Conservation (phyloP, 495 filamentous ascomycete species). For the Penicillium canariense region DNA sequence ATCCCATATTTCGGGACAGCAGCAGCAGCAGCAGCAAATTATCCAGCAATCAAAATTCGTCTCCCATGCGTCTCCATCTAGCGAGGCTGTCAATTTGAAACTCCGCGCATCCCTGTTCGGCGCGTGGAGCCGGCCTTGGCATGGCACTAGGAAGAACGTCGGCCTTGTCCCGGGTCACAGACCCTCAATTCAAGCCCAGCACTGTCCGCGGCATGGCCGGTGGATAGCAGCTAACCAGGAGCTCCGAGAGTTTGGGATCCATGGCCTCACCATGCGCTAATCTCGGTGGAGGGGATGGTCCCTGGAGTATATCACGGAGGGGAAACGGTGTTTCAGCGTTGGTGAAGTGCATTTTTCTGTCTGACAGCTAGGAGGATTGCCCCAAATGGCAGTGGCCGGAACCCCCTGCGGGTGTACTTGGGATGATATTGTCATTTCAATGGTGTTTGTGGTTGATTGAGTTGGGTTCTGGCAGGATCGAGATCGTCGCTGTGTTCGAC, state of each 20-base stretch:
- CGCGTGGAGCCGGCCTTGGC: slow-evolving; percentile 29
- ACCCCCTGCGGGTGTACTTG: background rate
- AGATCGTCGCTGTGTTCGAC: slow-evolving; percentile 5
- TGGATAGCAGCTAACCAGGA: background rate
- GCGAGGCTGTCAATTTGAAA: slow-evolving; percentile 24
- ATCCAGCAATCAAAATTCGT: slow-evolving; percentile 14
- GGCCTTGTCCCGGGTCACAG: slow-evolving; percentile 15
- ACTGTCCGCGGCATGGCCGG: background rate
- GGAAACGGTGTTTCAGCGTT: slow-evolving; percentile 20
- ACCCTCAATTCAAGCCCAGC: background rate
- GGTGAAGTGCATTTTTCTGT: slow-evolving; percentile 2
- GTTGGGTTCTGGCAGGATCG: slow-evolving; percentile 8
- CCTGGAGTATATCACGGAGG: slow-evolving; percentile 6
- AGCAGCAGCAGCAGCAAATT: background rate
- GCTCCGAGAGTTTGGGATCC: background rate
- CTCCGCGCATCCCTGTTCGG: slow-evolving; percentile 18
- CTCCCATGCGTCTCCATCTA: background rate
- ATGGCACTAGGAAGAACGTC: slow-evolving; percentile 14
- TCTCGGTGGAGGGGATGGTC: slow-evolving; percentile 7
- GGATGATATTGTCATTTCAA: background rate
- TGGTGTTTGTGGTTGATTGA: slow-evolving; percentile 24
- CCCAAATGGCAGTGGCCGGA: background rate
- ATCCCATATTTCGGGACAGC: background rate
- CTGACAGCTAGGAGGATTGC: slow-evolving; percentile 9
- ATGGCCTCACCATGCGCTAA: slow-evolving; percentile 15